Conservation (phyloP, 306 rosid genomes). For the Abrus precatorius region DNA sequence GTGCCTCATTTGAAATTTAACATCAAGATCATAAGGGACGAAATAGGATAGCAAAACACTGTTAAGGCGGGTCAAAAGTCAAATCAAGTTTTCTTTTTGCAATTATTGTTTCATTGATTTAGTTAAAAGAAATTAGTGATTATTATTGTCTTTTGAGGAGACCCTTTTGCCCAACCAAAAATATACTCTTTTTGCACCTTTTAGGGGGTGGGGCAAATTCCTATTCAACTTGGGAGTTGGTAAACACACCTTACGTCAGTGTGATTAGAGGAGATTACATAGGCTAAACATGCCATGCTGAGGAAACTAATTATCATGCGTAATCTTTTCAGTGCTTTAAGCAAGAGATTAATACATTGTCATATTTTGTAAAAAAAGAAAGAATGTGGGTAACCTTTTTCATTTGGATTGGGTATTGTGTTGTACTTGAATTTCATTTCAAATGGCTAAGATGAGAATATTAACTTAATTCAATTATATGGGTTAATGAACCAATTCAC, state of each 20-base stretch:
- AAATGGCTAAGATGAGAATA: no score
- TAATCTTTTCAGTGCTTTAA: background rate
- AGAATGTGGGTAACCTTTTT: no score
- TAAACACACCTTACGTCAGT: background rate
- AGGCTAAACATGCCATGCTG: background rate
- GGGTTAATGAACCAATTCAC: no score
- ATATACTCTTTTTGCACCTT: constrained; percentile 7
- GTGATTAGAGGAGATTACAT: background rate
- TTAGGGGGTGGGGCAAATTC: constrained; percentile 32
- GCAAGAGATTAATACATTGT: background rate
- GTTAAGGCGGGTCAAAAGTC: constrained; percentile 35
- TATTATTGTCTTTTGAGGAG: constrained; percentile 23
- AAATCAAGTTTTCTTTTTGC: constrained; percentile 3
- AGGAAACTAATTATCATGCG: background rate
- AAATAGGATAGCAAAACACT: constrained; percentile 15
- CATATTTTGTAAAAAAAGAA: no score
- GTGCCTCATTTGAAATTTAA: background rate
- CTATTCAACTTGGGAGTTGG: background rate
- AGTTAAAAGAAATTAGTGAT: constrained; percentile 29
- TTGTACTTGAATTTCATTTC: no score
- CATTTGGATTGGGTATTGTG: no score
- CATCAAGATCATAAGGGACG: constrained; percentile 17
- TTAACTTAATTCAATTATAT: no score
- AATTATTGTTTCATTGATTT: constrained; percentile 44
- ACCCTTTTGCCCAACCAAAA: background rate